Evolutionary conservation across 2,329 filamentous ascomycete genomes (phyloP).

Genomic region (Rachicladosporium sp.): DNA sequence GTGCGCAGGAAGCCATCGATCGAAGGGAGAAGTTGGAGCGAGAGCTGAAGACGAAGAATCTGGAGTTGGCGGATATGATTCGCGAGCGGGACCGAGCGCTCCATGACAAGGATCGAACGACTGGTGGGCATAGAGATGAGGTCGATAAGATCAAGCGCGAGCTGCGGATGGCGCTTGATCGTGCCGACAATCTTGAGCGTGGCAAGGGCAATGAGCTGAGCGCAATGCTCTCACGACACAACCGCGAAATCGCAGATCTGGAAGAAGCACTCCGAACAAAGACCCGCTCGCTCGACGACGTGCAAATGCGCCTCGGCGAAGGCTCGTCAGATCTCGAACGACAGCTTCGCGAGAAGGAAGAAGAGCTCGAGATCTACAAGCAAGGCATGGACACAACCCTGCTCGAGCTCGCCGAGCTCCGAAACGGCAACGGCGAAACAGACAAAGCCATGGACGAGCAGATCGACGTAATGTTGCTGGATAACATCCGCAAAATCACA

Average conservation of each 20-base stretch:
- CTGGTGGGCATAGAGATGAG: constrained; percentile 81
- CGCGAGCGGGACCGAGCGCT: constrained; percentile 85
- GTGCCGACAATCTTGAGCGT: constrained; percentile 81
- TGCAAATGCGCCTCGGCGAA: constrained; percentile 64
- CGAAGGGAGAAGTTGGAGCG: constrained; percentile 87
- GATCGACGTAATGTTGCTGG: constrained; percentile 76
- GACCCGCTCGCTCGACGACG: constrained; percentile 72
- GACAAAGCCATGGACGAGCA: constrained; percentile 78
- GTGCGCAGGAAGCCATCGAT: constrained; percentile 92
- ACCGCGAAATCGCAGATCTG: constrained; percentile 90
- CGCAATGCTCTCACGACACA: constrained; percentile 88
- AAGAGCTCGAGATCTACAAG: constrained; percentile 96
- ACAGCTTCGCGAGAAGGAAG: constrained; percentile 82
- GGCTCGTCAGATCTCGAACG: constrained; percentile 77
- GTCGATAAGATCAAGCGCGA: constrained; percentile 90
- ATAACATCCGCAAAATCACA: constrained; percentile 85
- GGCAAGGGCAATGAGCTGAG: constrained; percentile 93
- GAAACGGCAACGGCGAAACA: constrained; percentile 46
- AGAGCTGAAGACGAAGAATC: constrained; percentile 97
- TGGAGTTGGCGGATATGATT: constrained; percentile 98
- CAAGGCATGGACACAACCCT: constrained; percentile 94
- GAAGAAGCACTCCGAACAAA: constrained; percentile 85
- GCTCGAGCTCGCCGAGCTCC: constrained; percentile 81
- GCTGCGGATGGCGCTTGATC: constrained; percentile 79
- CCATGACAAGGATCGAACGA: constrained; percentile 82